Evolutionary conservation across 83 land plant genomes (phyloP).

Genomic region (Thuja plicata): DNA sequence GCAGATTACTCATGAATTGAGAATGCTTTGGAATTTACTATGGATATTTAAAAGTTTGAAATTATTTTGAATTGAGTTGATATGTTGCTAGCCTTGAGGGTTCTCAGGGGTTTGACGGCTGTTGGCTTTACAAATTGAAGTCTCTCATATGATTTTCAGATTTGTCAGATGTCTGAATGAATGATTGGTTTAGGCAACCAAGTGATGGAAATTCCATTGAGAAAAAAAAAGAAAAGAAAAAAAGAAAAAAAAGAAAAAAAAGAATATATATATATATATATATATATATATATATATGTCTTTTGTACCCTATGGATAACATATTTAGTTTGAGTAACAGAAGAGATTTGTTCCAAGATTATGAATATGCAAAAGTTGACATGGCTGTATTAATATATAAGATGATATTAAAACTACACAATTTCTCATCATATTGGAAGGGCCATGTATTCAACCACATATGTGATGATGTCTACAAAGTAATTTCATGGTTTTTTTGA

Average conservation of each 20-base stretch:
- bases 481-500: not conserved
- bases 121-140: not conserved
- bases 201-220: not conserved
- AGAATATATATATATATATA: too few relatives aligned
- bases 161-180: not conserved
- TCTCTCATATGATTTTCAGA: not conserved
- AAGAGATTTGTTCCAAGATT: not conserved
- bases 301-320: not conserved
- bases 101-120: not conserved
- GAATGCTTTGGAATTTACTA: not conserved
- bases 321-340: not conserved
- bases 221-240: not conserved
- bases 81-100: not conserved
- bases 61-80: not conserved
- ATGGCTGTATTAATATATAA: not conserved
- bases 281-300: not conserved
- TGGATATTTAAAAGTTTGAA: not conserved
- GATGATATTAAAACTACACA: not conserved
- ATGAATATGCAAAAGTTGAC: not conserved
- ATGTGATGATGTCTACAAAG: not conserved
- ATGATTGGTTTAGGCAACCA: not conserved
- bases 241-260: not conserved
- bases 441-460: not conserved
- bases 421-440: not conserved
- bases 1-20: not conserved